Conservation (phyloP, 257 asterid genomes). For the Marsdenia floribunda region DNA sequence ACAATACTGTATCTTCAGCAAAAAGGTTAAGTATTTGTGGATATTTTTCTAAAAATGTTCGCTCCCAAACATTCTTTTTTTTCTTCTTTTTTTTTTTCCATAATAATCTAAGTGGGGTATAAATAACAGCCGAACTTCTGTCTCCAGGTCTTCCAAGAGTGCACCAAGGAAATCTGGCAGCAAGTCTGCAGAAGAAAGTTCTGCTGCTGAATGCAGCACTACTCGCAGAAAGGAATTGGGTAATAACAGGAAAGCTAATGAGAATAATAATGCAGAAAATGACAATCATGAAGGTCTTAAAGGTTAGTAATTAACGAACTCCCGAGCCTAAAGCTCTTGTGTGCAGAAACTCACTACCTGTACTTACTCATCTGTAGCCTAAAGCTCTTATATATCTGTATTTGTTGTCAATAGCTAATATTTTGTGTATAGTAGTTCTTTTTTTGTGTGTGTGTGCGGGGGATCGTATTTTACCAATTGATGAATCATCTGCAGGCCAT, state of each 20-base stretch:
- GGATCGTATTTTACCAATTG: no score
- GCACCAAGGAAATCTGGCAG: background rate
- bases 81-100: no score
- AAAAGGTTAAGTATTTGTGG: conserved; percentile 9
- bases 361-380: background rate
- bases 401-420: no score
- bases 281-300: background rate
- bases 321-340: background rate
- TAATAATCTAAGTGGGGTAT: background rate
- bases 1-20: conserved; percentile 10
- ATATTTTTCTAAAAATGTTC: background rate
- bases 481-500: no score
- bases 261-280: background rate
- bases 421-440: no score
- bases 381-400: no score
- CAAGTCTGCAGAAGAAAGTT: background rate
- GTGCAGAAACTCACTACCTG: background rate
- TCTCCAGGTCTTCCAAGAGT: conserved; percentile 10
- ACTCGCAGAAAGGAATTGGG: background rate
- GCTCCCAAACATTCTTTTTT: background rate
- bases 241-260: background rate
- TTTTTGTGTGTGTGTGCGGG: no score
- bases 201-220: background rate
- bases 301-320: background rate
- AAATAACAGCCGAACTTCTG: conserved; percentile 1